phyloP scores from a whole-genome alignment of 139 green algal species.

The Astrephomene gubernaculifera region DNA sequence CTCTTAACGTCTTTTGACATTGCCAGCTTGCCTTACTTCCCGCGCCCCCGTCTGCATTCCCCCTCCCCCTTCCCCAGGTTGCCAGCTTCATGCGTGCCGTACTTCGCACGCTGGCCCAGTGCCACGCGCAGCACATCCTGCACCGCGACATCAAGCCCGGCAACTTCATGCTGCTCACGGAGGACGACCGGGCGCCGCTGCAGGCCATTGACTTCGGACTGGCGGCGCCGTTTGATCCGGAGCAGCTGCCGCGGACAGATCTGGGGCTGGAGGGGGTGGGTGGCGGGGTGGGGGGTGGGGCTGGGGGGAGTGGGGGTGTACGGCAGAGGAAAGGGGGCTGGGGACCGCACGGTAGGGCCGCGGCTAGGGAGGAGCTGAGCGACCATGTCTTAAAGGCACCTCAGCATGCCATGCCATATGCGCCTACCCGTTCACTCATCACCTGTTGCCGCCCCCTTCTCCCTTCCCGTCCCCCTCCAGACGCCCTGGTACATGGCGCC shows the following conservation, averaged over 20 bases:
- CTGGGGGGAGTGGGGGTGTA: no score
- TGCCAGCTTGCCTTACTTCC: not conserved
- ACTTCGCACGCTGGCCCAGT: conserved; percentile 79
- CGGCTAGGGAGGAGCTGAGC: no score
- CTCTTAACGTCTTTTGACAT: not conserved
- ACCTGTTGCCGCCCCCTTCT: no score
- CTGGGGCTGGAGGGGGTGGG: conserved; percentile 81
- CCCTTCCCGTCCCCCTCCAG: not conserved
- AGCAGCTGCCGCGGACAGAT: conserved; percentile 74
- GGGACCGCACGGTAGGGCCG: no score
- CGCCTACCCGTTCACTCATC: no score
- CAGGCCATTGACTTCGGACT: conserved; percentile 94
- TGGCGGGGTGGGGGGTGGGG: not conserved
- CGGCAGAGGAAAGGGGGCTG: no score
- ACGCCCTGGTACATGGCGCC: conserved; percentile 62
- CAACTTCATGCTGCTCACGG: conserved; percentile 92
- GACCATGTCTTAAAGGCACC: no score
- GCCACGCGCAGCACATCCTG: conserved; percentile 83
- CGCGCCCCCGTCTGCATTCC: no score
- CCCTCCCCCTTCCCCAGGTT: conserved; percentile 72
- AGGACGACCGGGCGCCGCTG: conserved; percentile 69
- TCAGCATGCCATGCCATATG: no score
- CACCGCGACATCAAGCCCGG: conserved; percentile 87
- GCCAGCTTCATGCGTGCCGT: conserved; percentile 75
- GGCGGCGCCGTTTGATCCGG: conserved; percentile 76